Conservation (phyloP, 2,329 filamentous ascomycete species). For the Hymenoscyphus fructigenus region DNA sequence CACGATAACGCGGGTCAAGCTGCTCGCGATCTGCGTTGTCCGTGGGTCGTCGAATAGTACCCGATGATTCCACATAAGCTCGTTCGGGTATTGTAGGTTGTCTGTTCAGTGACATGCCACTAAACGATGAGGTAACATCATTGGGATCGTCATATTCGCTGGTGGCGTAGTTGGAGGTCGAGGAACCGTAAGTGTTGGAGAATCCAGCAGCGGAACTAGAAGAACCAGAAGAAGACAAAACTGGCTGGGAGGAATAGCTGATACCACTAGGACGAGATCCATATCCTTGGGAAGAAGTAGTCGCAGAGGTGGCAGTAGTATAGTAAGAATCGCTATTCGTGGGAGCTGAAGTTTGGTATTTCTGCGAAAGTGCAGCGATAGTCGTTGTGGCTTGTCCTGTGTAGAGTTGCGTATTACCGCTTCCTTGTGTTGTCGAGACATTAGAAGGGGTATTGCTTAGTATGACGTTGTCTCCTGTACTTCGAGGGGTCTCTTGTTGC, state of each 20-base stretch:
- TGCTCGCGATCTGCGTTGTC: slow-evolving; percentile 15
- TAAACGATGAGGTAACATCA: not conserved
- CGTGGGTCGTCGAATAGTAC: slow-evolving; percentile 8
- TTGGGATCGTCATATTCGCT: not conserved
- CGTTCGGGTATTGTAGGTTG: not conserved
- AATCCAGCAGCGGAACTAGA: not conserved
- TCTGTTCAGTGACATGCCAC: slow-evolving; percentile 3
- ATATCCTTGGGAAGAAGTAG: not conserved
- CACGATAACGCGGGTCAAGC: slow-evolving; percentile 20
- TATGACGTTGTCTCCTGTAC: slow-evolving; percentile 2
- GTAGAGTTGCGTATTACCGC: not conserved
- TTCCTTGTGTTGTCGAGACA: not conserved
- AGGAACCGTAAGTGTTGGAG: not conserved
- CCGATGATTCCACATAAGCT: slow-evolving; percentile 8
- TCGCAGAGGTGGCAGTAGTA: slow-evolving; percentile 6
- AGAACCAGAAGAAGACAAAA: not conserved
- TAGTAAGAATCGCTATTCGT: slow-evolving; percentile 5
- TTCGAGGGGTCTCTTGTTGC: slow-evolving; percentile 12
- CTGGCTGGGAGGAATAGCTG: not conserved
- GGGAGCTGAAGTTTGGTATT: not conserved
- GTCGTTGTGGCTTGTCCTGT: not conserved
- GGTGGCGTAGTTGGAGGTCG: not conserved
- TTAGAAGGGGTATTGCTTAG: not conserved
- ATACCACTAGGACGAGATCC: not conserved
- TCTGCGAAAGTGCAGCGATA: not conserved